Evolutionary conservation across 192 early-diverging fungal species (phyloP).

Genomic region (Umbelopsis sp.): DNA sequence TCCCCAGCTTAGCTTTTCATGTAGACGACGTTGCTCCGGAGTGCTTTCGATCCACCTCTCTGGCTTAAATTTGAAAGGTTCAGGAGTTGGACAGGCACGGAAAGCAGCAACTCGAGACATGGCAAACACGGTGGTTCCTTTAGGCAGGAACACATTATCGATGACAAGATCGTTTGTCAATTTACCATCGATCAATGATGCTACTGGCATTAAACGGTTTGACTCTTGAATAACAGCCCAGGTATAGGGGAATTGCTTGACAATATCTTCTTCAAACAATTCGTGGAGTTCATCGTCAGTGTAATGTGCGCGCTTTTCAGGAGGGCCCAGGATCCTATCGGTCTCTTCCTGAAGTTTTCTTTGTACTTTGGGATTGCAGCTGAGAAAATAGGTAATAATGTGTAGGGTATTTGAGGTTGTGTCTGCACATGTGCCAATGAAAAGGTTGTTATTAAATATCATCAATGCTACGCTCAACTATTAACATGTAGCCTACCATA

Average conservation of each 20-base stretch:
- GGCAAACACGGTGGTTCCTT: neutral
- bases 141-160: neutral
- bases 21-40: neutral
- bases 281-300: neutral
- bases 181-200: neutral
- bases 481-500: conserved; percentile 14
- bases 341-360: conserved; percentile 8
- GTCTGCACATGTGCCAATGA: neutral
- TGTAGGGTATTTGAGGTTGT: conserved; percentile 16
- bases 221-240: conserved; percentile 9
- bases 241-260: conserved; percentile 13
- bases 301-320: neutral
- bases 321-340: neutral
- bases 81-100: conserved; percentile 5
- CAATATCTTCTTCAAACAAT: neutral
- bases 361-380: neutral
- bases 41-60: conserved; percentile 21
- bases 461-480: too few species aligned
- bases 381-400: conserved; percentile 4
- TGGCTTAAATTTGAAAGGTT: conserved; percentile 23
- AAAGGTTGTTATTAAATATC: too few species aligned
- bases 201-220: neutral
- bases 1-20: conserved; percentile 11
- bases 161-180: conserved; percentile 2
- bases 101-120: conserved; percentile 6